Evolutionary conservation across 2,329 filamentous ascomycete species (phyloP), one percentile per base, ranked within the genome.

Genomic region (Diplodia intermedia): DNA sequence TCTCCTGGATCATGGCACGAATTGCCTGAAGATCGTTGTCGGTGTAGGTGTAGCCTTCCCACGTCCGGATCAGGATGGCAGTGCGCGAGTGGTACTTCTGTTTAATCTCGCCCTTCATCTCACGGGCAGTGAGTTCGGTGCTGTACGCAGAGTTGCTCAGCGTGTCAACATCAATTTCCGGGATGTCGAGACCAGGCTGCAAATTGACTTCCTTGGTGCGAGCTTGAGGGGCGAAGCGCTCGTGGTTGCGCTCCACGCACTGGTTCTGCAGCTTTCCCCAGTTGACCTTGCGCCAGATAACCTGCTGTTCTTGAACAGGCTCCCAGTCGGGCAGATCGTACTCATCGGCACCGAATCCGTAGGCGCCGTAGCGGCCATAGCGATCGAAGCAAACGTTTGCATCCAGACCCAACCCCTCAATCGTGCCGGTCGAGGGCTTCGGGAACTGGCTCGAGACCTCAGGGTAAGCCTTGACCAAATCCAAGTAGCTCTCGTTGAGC

Each of bases 201-300:
- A 68, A 29, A 40, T 63, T 43, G n/a, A 36, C 52, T 18, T 49
- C 72, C 50, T 73, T 71, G 26, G 76, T 72, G 81, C 82, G 76
- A 83, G 80, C 80, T 29, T 73, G 72, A 1, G 77, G 77, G 7
- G 73, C 72, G 69, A 75, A 95, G 23, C 92, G 87, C 47, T 86
- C 85, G 68, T 85, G 82, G 78, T 96, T 96, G 71, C 82, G 84
- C 71, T 85, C 79, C 0, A 89, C 76, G 74, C 92, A 95, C 33
- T 85, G 79, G 63, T 87, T 81, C 75, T 94, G 91, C 20, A 94
- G 80, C 38, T 85, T 79, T 15, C 89, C 89, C 92, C 92, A 95
- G 70, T 87, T 84, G 38, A 93, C 85, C 31, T 82, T 81, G 33
- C 86, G 82, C 89, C 90, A 93, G 26, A 88, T 80, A 8, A 87